Conservation (phyloP, 345 rosid genomes). For the Linum lewisii region DNA sequence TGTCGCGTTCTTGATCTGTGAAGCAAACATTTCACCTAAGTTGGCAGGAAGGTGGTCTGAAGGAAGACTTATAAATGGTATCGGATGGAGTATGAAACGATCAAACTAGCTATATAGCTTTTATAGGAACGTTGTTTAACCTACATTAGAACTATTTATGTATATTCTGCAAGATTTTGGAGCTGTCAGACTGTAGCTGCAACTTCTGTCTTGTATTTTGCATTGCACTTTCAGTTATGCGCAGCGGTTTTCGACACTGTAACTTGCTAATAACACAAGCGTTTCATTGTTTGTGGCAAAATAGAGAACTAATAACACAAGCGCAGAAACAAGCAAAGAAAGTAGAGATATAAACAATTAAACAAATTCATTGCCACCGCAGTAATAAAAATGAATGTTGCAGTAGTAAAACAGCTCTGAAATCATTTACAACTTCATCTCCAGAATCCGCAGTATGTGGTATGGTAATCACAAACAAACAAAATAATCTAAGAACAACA, state of each 20-base stretch:
- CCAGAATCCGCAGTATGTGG: neutral
- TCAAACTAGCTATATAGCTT: neutral
- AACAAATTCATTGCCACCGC: too few species aligned
- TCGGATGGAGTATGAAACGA: neutral
- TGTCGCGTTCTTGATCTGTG: conserved; percentile 26
- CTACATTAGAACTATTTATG: neutral
- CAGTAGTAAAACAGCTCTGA: neutral
- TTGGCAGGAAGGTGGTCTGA: neutral
- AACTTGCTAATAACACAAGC: too few species aligned
- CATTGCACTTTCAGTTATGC: neutral
- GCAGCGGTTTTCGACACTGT: too few species aligned
- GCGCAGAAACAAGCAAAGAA: too few species aligned
- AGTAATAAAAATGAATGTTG: too few species aligned
- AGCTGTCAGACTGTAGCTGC: neutral
- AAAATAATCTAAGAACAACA: too few species aligned
- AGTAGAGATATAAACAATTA: too few species aligned
- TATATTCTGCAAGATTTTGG: neutral
- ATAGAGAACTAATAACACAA: too few species aligned
- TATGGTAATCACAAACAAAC: neutral
- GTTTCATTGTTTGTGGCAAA: too few species aligned
- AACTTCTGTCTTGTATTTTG: neutral
- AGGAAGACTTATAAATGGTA: neutral
- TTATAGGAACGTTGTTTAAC: neutral
- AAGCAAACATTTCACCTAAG: neutral
- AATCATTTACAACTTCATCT: neutral